Evolutionary conservation across 805 yeast species (phyloP).

Genomic region (Priceomyces haplophilus): DNA sequence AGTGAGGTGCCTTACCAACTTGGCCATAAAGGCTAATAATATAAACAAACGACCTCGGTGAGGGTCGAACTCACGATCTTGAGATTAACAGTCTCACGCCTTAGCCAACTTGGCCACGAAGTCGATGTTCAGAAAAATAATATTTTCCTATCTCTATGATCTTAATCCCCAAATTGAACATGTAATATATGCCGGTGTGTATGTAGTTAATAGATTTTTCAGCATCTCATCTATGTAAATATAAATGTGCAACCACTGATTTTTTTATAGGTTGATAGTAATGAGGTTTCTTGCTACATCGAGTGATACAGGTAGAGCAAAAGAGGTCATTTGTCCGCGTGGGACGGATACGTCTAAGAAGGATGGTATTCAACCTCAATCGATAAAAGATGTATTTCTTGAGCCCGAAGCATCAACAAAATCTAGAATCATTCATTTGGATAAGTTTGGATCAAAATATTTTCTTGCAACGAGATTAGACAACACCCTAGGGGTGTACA

Average conservation of each 20-base stretch:
- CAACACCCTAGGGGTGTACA: conserved; percentile 41
- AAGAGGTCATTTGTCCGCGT: conserved; percentile 57
- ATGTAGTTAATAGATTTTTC: not conserved
- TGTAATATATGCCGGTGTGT: not conserved
- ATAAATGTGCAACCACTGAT: not conserved
- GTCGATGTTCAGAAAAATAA: conserved; percentile 8
- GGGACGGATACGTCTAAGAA: conserved; percentile 81
- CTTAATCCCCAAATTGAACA: not conserved
- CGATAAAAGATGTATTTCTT: conserved; percentile 42
- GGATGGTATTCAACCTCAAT: conserved; percentile 60
- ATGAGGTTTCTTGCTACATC: conserved; percentile 67
- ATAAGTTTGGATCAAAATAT: conserved; percentile 27
- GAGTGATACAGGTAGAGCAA: conserved; percentile 64
- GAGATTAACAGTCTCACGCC: conserved; percentile 22
- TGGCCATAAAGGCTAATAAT: conserved; percentile 9
- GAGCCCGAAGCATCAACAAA: conserved; percentile 27
- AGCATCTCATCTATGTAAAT: not conserved
- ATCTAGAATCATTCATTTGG: conserved; percentile 35
- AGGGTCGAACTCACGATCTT: conserved; percentile 22
- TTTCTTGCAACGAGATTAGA: conserved; percentile 42
- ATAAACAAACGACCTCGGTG: conserved; percentile 15
- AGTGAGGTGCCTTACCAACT: conserved; percentile 12
- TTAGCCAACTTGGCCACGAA: conserved; percentile 22
- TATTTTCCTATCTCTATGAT: not conserved
- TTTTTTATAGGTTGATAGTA: not conserved